Conservation (phyloP, 192 early-diverging fungal genomes). For the Backusella psychrophila region DNA sequence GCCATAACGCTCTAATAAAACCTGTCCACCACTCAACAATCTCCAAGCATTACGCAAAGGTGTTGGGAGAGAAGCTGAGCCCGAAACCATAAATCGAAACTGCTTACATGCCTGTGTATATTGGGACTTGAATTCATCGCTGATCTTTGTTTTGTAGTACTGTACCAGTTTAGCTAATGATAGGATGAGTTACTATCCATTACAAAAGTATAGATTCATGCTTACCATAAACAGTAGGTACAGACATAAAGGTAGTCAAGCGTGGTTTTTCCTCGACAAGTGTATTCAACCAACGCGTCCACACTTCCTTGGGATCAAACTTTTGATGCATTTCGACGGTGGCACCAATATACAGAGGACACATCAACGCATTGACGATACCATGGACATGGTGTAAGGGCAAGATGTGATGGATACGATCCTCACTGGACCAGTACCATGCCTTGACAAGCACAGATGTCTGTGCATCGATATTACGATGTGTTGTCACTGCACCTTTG, state of each 20-base stretch:
- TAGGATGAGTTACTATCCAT: not conserved
- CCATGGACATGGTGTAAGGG: constrained; percentile 89
- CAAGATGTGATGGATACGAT: constrained; percentile 75
- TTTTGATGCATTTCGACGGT: constrained; percentile 73
- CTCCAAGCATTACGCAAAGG: constrained; percentile 71
- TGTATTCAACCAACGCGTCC: constrained; percentile 57
- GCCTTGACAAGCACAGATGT: constrained; percentile 60
- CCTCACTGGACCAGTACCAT: constrained; percentile 67
- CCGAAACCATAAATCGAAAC: constrained; percentile 78
- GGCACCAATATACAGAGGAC: constrained; percentile 68
- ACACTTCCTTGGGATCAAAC: constrained; percentile 64
- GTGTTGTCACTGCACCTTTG: constrained; percentile 85
- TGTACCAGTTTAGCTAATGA: constrained; percentile 59
- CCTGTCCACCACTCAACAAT: constrained; percentile 62
- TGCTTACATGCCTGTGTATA: constrained; percentile 53
- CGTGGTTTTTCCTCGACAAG: constrained; percentile 31
- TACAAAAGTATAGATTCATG: too few species aligned
- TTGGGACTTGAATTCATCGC: constrained; percentile 26
- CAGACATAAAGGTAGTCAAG: constrained; percentile 83
- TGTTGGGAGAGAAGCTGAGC: constrained; percentile 73
- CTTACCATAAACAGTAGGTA: constrained; percentile 80
- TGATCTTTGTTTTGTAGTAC: constrained; percentile 48
- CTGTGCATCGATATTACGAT: constrained; percentile 63
- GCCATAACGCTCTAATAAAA: constrained; percentile 82
- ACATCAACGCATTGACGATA: constrained; percentile 64